Percentiles rank a stretch among this genome's conserved stretches.
phyloP scores from a whole-genome alignment of 2,329 filamentous ascomycete genomes.

The Colletotrichum sp. region DNA sequence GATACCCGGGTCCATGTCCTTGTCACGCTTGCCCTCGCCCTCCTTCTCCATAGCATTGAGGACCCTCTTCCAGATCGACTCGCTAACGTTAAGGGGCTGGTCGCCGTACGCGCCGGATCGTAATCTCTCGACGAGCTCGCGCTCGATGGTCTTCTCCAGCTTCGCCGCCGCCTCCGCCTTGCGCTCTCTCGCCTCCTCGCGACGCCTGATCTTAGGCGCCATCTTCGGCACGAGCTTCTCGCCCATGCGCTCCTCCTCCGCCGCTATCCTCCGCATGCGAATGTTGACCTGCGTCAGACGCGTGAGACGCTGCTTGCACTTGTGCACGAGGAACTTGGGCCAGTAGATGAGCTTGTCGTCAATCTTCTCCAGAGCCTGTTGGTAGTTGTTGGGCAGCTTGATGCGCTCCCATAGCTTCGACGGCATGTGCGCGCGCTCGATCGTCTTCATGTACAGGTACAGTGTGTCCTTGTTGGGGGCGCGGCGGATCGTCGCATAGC shows the following conservation, averaged over 20 bases:
- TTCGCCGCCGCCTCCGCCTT: constrained; percentile 86
- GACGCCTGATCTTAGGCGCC: constrained; percentile 84
- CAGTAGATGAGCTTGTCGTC: constrained; percentile 90
- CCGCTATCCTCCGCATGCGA: constrained; percentile 77
- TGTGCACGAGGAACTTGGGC: constrained; percentile 91
- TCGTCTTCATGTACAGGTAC: constrained; percentile 97
- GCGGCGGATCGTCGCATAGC: constrained; percentile 90
- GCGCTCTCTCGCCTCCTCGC: constrained; percentile 77
- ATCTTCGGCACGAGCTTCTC: constrained; percentile 88
- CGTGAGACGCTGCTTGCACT: constrained; percentile 95
- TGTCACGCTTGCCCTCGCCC: constrained; percentile 81
- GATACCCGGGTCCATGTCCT: constrained; percentile 88
- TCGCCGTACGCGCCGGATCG: constrained; percentile 94
- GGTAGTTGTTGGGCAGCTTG: constrained; percentile 86
- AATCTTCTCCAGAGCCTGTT: constrained; percentile 84
- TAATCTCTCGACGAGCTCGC: constrained; percentile 90
- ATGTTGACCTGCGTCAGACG: constrained; percentile 91
- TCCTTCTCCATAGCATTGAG: constrained; percentile 87
- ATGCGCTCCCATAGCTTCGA: constrained; percentile 95
- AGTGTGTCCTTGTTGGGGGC: constrained; percentile 81
- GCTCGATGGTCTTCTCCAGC: constrained; percentile 93
- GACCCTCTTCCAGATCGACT: constrained; percentile 96
- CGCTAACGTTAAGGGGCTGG: constrained; percentile 91
- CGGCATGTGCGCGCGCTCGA: constrained; percentile 87
- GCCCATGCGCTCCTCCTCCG: constrained; percentile 87